These are phyloP conservation scores for Excoecaria cochinchinensis DNA, from an alignment of 345 rosid species.

Conservation along the genomic window DNA sequence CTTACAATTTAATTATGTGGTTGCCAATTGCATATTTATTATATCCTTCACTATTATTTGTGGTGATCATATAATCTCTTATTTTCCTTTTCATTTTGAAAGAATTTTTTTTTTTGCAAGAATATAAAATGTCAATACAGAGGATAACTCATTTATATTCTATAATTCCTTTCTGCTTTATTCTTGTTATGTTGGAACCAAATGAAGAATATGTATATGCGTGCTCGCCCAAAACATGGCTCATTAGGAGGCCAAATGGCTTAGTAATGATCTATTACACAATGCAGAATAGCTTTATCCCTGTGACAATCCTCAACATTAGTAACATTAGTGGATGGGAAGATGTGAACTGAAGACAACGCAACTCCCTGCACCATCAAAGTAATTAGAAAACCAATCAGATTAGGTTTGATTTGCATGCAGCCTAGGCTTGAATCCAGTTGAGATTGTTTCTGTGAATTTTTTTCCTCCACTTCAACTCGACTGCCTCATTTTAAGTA, in stretches of 20 bases:
- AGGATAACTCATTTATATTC: neutral
- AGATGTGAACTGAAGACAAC: no score
- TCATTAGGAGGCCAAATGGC: no score
- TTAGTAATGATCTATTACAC: no score
- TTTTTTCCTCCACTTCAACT: neutral
- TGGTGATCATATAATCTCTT: neutral
- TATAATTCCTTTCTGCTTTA: neutral
- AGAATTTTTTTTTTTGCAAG: neutral
- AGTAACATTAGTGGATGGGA: no score
- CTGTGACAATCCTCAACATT: no score
- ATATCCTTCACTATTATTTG: neutral
- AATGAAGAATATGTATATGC: neutral
- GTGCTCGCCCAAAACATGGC: no score
- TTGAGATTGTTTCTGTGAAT: neutral
- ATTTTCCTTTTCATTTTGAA: neutral
- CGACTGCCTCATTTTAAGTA: neutral
- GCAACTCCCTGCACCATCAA: no score
- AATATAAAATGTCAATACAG: neutral
- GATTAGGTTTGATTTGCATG: no score
- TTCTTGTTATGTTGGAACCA: neutral
- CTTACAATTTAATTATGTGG: constrained; percentile 10
- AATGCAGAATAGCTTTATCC: no score
- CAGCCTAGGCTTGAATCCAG: neutral
- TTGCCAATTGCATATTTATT: constrained; percentile 4
- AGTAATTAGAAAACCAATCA: no score